These are phyloP conservation scores for Apiospora saccharicola DNA, from an alignment of 2,329 filamentous ascomycete genomes.

Conservation along the genomic window DNA sequence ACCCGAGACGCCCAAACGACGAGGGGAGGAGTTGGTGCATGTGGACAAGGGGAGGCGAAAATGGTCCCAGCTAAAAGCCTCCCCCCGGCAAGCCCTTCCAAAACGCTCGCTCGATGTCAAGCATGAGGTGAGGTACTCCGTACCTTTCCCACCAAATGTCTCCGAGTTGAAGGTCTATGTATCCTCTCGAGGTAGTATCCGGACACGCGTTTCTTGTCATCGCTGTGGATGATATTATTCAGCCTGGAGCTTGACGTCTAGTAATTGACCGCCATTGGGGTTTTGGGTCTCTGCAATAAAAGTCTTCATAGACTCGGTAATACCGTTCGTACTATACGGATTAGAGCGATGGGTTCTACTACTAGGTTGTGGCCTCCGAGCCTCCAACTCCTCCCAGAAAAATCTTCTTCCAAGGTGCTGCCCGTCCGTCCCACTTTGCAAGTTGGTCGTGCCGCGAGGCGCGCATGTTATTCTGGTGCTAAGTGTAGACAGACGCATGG, in stretches of 20 bases:
- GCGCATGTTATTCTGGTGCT: neutral
- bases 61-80: slow-evolving; percentile 4
- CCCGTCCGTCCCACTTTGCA: slow-evolving; percentile 9
- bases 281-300: neutral
- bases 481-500: slow-evolving; percentile 7
- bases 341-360: neutral
- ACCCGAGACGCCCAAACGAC: slow-evolving; percentile 17
- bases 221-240: slow-evolving; percentile 1
- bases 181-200: neutral
- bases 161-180: neutral
- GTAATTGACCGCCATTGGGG: neutral
- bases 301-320: neutral
- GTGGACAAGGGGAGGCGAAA: slow-evolving; percentile 7
- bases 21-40: slow-evolving; percentile 4
- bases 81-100: slow-evolving; percentile 3
- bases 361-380: slow-evolving; percentile 6
- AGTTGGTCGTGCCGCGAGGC: neutral
- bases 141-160: neutral
- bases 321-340: slow-evolving; percentile 9
- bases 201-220: slow-evolving; percentile 9
- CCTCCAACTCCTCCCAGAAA: neutral
- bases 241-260: slow-evolving; percentile 1
- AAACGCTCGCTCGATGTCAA: slow-evolving; percentile 3
- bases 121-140: neutral
- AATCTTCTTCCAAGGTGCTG: slow-evolving; percentile 18